Evolutionary conservation across 345 rosid genomes (phyloP), one percentile per base, ranked within the genome.

Genomic region (Hibiscus mutabilis): DNA sequence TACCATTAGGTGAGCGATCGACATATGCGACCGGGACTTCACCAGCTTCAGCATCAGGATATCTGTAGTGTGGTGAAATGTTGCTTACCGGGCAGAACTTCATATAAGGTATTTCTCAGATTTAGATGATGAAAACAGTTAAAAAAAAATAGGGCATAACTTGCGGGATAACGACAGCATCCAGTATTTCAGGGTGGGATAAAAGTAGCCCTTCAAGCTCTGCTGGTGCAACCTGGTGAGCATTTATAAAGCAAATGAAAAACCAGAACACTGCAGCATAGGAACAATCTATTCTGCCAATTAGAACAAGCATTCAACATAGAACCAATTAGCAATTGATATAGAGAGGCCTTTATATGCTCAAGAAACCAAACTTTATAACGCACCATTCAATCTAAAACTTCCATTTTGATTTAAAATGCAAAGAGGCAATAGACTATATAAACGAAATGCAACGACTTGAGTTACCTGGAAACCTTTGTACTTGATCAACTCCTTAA

Each of bases 131-230:
- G 42, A 29, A 2, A 13, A 13, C 16, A 24, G 40, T 37, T 2
- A 1, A 12, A 0, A 16, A 16, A 27, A 13, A 10, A 29, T 12
- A 16, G 52, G 31, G 10, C 29, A 73, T 31, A 68, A 85, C 98
- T 86, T 82, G 92, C 98, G 98, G 98, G 74, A 91, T 91, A 62
- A 92, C 96, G 21, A 81, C 98, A 72, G 96, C 93, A 75, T 96
- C 99, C 61, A 84, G 61, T 65, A 95, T 87, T 70, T 88, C 87
- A 2, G 94, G 87, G 75, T 92, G 99, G 52, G 99, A 85, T 77
- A 96, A 87, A 71, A 96, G 95, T 18, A 96, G 81, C 52, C 90
- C 98, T 86, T 96, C 99, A 60, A 96, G 87, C 80, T 96, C 99
- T 49, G 98, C 99, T 47, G 98, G 99, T 59, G 99, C 99, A 76